Base-by-base conservation (phyloP, 1,284 basidiomycete genomes). In the Sphagnurus paluster region DNA sequence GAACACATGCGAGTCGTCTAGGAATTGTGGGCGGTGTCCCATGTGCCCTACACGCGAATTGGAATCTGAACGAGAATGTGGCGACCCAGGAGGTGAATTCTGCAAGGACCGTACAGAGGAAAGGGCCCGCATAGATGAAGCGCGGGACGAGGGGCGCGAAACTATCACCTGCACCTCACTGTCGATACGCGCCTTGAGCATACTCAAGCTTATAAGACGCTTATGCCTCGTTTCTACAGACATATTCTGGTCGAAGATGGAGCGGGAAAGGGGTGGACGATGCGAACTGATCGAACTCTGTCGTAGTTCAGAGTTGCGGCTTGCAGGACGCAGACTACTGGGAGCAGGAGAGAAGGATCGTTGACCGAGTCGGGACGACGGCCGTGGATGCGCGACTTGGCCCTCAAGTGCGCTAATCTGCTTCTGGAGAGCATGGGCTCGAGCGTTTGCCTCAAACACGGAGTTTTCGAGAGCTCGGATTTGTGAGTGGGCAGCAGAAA, bases 101-200 rank as follows among this genome's bases (percentile, higher is more conserved):
- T 43, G 47, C 20, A 39, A 49, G 17, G 57, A 56, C 30, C 57
- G 57, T 17, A 68, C 62, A 28, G 63, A 63, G 23, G 66, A 59
- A 24, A 67, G 60, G 5, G 66, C 69, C 37, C 66, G 62, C 3
- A 75, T 70, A 9, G 82, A 82, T 17, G 84, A 82, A 4, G 76
- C 70, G 39, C 80, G 68, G 14, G 79, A 79, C 1, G 68, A 64
- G 14, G 68, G 58, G 11, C 60, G 67, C 16, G 63, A 60, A 39
- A 63, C 60, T 10, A 67, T 64, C 10, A 73, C 72, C 13, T 76
- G 79, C 11, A 76, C 68, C 63, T 90, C 87, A 62, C 84, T 84
- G 50, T 90, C 88, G 64, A 95, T 93, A 34, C 92, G 80, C 20
- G 90, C 91, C 63, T 92, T 93, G 43, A 95, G 79, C 80, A 93